These are phyloP conservation scores for Candida maesae DNA, from an alignment of 805 yeast genomes.

Conservation along the genomic window DNA sequence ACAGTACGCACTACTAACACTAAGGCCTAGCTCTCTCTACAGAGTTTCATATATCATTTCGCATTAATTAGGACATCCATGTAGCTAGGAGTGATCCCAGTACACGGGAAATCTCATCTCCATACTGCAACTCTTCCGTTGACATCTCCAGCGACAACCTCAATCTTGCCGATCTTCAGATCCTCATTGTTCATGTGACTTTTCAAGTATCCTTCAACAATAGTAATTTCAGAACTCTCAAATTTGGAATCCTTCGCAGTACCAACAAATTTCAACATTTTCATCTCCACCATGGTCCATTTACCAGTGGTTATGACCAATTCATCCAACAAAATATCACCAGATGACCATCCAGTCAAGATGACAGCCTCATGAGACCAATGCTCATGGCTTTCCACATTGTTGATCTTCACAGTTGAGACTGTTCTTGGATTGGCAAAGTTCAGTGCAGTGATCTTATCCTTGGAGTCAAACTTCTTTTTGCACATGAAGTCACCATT, in stretches of 20 bases:
- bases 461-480: slow-evolving; percentile 12
- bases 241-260: slow-evolving; percentile 14
- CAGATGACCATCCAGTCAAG: slow-evolving; percentile 34
- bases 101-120: slow-evolving; percentile 33
- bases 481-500: slow-evolving; percentile 46
- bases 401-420: slow-evolving; percentile 23
- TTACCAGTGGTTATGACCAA: slow-evolving; percentile 21
- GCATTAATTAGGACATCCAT: no score
- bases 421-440: slow-evolving; percentile 29
- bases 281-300: slow-evolving; percentile 27
- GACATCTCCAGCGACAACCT: slow-evolving; percentile 51
- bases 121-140: slow-evolving; percentile 49
- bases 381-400: slow-evolving; percentile 32
- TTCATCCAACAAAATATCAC: slow-evolving; percentile 30
- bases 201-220: slow-evolving; percentile 33
- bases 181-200: slow-evolving; percentile 33
- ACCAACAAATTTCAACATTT: slow-evolving; percentile 24
- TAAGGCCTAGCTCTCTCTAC: no score
- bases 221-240: slow-evolving; percentile 25
- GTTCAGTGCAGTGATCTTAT: slow-evolving; percentile 24
- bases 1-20: no score
- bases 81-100: no score
- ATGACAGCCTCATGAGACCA: slow-evolving; percentile 37
- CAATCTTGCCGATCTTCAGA: slow-evolving; percentile 34
- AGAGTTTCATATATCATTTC: no score